Percentiles rank a stretch among this genome's conserved stretches.
Evolutionary conservation across 768 basidiomycete genomes (phyloP).

Genomic region (Lactarius quietus): DNA sequence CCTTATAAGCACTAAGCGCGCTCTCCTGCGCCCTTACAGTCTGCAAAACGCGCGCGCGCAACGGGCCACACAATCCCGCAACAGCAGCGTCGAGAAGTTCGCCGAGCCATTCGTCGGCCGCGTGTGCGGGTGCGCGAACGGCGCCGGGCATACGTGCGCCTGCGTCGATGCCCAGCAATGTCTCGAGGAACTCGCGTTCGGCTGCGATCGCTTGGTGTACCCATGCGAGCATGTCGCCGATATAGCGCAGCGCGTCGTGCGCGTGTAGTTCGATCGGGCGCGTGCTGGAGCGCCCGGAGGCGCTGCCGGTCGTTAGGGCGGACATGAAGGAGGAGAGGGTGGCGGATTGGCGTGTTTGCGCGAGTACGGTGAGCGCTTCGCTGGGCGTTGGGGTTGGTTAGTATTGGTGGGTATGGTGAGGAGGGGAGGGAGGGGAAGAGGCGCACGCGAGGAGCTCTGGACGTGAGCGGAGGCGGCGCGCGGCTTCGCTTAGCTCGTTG

Average conservation of each 20-base stretch:
- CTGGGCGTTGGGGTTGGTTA: constrained; percentile 34
- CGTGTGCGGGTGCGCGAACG: no score
- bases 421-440: no score
- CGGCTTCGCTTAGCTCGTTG: constrained; percentile 61
- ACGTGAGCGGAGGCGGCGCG: constrained; percentile 68
- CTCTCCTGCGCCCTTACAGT: constrained; percentile 93
- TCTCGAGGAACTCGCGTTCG: constrained; percentile 91
- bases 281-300: constrained; percentile 36
- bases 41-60: constrained; percentile 88
- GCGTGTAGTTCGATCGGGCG: constrained; percentile 97
- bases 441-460: no score
- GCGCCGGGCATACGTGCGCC: no score
- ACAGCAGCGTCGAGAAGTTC: constrained; percentile 80
- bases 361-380: constrained; percentile 73
- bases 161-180: constrained; percentile 72
- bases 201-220: constrained; percentile 94
- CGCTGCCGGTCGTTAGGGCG: no score
- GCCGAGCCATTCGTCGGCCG: constrained; percentile 75
- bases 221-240: no score
- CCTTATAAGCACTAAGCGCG: constrained; percentile 86
- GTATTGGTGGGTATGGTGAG: neutral
- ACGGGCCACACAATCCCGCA: constrained; percentile 80
- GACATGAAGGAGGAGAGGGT: no score
- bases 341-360: no score
- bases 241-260: constrained; percentile 95